Evolutionary conservation across 108 stramenopile species (phyloP).

Genomic region (Skeletonema potamos): DNA sequence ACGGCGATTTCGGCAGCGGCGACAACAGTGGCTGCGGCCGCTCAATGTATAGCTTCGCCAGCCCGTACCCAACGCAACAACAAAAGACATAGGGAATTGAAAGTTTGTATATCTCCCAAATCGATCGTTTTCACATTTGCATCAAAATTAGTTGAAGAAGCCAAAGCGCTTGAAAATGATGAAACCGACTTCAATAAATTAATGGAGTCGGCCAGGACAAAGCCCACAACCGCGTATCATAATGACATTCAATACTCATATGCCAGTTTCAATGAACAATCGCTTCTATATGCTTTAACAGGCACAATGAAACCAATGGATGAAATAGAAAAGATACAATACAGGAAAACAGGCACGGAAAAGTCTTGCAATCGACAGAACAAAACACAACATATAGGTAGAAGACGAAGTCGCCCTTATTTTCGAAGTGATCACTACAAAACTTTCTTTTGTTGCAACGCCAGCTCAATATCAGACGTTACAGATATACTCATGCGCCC

Average conservation of each 20-base stretch:
- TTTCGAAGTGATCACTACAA: constrained; percentile 6
- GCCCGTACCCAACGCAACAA: neutral
- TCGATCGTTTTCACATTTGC: constrained; percentile 13
- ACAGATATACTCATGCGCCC: neutral
- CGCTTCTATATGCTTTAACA: constrained; percentile 4
- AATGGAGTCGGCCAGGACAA: constrained; percentile 4
- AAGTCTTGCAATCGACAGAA: neutral
- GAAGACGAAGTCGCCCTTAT: neutral
- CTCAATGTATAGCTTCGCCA: neutral
- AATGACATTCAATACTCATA: neutral
- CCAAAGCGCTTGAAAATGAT: neutral
- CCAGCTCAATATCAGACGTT: neutral
- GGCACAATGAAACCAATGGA: constrained; percentile 4
- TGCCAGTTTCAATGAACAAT: constrained; percentile 10
- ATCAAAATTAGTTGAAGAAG: neutral
- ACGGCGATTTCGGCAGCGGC: neutral
- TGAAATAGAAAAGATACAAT: constrained; percentile 18
- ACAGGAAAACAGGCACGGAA: neutral
- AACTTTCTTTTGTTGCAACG: constrained; percentile 4
- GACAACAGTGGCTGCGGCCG: neutral
- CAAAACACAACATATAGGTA: neutral
- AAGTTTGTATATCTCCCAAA: constrained; percentile 1
- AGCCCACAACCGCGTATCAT: neutral
- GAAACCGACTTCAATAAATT: neutral
- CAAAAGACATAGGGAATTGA: constrained; percentile 12